Percentiles rank a stretch among this genome's conserved stretches.
phyloP scores from a whole-genome alignment of 345 rosid species.

The Aquilaria malaccensis region DNA sequence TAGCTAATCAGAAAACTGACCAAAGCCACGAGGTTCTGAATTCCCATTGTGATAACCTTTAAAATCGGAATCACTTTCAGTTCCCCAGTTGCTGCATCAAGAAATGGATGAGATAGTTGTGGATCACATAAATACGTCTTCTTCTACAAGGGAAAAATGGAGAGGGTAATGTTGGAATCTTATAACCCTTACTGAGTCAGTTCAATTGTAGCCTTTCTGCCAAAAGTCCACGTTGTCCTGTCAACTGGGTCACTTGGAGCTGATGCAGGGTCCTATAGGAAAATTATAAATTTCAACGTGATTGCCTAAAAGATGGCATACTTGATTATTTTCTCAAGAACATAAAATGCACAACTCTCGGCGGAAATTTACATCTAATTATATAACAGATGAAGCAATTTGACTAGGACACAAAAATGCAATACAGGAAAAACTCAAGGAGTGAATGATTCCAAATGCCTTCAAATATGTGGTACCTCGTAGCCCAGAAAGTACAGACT shows the following conservation, averaged over 20 bases:
- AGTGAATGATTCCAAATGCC: background rate
- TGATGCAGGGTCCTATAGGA: conserved; percentile 51
- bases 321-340: no score
- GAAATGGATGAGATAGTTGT: conserved; percentile 13
- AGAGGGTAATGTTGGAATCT: background rate
- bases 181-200: conserved; percentile 61
- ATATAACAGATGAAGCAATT: no score
- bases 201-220: conserved; percentile 76
- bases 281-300: background rate
- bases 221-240: conserved; percentile 82
- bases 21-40: conserved; percentile 91
- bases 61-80: conserved; percentile 83
- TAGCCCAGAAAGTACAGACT: conserved; percentile 84
- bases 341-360: no score
- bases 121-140: background rate
- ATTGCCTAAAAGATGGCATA: no score
- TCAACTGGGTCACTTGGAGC: conserved; percentile 73
- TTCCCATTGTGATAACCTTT: conserved; percentile 94
- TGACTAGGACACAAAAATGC: background rate
- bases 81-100: conserved; percentile 84
- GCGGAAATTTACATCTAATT: no score
- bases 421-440: background rate
- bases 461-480: conserved; percentile 45
- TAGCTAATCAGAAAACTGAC: conserved; percentile 23
- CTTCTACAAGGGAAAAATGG: conserved; percentile 1